Evolutionary conservation across 331 rosid genomes (phyloP), one percentile per base, ranked within the genome.

Genomic region (Telfairia occidentalis): DNA sequence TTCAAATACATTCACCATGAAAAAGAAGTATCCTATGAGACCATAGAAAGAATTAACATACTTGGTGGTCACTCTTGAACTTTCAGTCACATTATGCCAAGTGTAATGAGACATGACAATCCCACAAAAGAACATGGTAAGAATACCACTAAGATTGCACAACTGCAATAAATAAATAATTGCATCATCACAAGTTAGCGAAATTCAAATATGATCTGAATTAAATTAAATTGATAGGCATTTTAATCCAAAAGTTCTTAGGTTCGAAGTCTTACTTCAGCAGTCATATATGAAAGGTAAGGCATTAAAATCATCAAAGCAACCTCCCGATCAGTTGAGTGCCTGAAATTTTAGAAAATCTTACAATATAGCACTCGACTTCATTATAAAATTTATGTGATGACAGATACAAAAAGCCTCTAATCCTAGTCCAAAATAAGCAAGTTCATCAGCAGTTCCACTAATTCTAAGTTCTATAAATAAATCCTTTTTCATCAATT

Each of bases 51-150:
- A 78, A 55, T 57, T 74, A 42, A 69, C 70, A 65, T 86, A 89
- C 96, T 82, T 87, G 80, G 89, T 89, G 21, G 87, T 86, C 81
- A 89, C 74, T 81, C 84, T 87, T 49, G 96, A 89, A 46, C 70
- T 72, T 49, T 83, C 85, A 16, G 92, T 81, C 50, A 86, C 85
- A 80, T 78, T 81, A 77, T 87, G 83, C 96, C 92, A 89, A n/a
- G 96, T 77, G 83, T 87, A 89, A 72, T 87, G 96, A 0, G 96
- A 87, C 92, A 87, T 89, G 70, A 81, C 89, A 83, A 87, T 83
- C 83, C 96, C 92, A 42, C 96, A 89, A 74, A 89, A 87, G 84
- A 89, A 89, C 73, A 89, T 90, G 0, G 92, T 84, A 63, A 89
- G 92, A 78, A 89, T 89, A 46, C 96, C 86, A 73, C 90, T 89